phyloP scores from a whole-genome alignment of 2,329 filamentous ascomycete species.

The Cladosporium sp. region DNA sequence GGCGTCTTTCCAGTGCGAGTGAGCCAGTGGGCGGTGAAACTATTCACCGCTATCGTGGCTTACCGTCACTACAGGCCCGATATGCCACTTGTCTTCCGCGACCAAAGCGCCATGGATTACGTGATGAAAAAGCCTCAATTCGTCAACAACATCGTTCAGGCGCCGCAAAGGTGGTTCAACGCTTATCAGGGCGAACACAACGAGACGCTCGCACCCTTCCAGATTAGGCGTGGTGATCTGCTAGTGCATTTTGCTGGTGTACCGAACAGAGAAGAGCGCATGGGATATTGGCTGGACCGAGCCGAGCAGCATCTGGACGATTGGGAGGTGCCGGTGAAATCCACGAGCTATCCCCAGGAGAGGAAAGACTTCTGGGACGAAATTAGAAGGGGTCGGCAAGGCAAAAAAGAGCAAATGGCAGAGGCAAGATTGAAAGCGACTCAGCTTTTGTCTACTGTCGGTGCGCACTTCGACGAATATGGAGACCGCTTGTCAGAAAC shows the following conservation, averaged over 20 bases:
- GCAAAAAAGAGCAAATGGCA: conserved; percentile 20
- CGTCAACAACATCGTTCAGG: conserved; percentile 29
- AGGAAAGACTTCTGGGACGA: conserved; percentile 35
- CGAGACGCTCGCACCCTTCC: conserved; percentile 33
- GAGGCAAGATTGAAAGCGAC: conserved; percentile 21
- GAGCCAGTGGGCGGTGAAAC: conserved; percentile 35
- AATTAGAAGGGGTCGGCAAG: conserved; percentile 23
- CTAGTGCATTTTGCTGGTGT: conserved; percentile 43
- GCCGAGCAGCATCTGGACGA: conserved; percentile 36
- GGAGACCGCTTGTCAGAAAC: conserved; percentile 25
- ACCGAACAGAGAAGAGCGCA: conserved; percentile 29
- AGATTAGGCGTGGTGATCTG: conserved; percentile 39
- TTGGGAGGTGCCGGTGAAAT: conserved; percentile 36
- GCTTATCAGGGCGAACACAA: conserved; percentile 38
- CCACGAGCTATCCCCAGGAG: conserved; percentile 35
- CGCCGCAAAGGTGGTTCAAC: conserved; percentile 44
- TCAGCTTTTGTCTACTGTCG: conserved; percentile 23
- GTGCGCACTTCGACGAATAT: conserved; percentile 25
- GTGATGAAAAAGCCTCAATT: conserved; percentile 34
- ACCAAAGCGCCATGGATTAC: conserved; percentile 40
- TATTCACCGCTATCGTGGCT: conserved; percentile 37
- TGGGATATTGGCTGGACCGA: conserved; percentile 36
- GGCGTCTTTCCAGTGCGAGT: conserved; percentile 42
- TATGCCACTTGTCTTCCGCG: conserved; percentile 33
- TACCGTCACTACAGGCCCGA: conserved; percentile 38